Evolutionary conservation across 2,329 filamentous ascomycete species (phyloP).

Genomic region (Lasiodiplodia hormozganensis): DNA sequence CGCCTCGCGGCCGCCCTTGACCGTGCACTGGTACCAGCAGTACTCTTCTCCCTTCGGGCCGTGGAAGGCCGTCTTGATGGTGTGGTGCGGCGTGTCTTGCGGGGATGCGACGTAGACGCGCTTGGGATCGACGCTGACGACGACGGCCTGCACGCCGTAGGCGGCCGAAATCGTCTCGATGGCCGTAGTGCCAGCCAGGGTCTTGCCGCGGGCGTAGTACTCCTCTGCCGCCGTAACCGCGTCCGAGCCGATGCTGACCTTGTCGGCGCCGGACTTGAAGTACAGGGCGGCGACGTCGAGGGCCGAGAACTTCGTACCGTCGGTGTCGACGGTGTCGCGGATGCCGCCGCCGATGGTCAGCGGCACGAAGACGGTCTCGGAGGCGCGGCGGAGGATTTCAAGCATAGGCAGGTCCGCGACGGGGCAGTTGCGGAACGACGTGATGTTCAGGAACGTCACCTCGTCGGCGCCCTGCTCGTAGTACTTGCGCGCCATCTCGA

Average conservation of each 20-base stretch:
- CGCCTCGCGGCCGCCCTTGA: conserved; percentile 94
- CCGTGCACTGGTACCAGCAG: conserved; percentile 98
- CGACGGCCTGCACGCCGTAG: conserved; percentile 96
- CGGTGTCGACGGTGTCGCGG: conserved; percentile 86
- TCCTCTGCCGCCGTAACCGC: conserved; percentile 92
- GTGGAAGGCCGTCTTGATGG: conserved; percentile 71
- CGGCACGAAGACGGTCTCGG: conserved; percentile 92
- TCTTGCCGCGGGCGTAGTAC: conserved; percentile 75
- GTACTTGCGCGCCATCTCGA: conserved; percentile 87
- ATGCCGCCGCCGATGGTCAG: conserved; percentile 96
- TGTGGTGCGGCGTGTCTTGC: conserved; percentile 74
- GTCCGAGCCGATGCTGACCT: conserved; percentile 95
- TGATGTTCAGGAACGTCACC: conserved; percentile 98
- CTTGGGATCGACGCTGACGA: conserved; percentile 93
- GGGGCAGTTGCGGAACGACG: conserved; percentile 94
- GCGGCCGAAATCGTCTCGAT: conserved; percentile 94
- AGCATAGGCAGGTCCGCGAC: conserved; percentile 94
- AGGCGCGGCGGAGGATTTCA: conserved; percentile 85
- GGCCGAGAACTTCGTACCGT: conserved; percentile 84
- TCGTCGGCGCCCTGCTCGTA: conserved; percentile 98
- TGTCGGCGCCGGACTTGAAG: conserved; percentile 96
- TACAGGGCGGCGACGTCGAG: conserved; percentile 95
- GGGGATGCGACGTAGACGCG: conserved; percentile 80
- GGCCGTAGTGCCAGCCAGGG: conserved; percentile 79
- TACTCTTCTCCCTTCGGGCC: conserved; percentile 79